Evolutionary conservation across 2,329 filamentous ascomycete species (phyloP), one percentile per base, ranked within the genome.

Genomic region (Fonsecaea monophora): DNA sequence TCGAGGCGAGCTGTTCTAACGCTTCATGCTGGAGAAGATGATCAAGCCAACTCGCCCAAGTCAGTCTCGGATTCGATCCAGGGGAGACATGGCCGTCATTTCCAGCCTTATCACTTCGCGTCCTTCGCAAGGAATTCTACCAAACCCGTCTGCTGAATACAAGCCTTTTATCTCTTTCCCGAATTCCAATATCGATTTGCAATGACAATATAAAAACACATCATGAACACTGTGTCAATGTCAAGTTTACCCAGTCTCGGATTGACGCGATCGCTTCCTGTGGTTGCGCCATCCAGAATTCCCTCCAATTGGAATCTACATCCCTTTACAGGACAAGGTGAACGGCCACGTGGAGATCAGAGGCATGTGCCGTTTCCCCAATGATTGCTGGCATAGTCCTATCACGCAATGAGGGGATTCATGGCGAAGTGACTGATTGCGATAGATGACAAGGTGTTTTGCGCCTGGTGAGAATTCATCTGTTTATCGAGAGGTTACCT

Each of bases 321-420:
- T 21, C 4, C 32, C 50, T 54, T 25, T 32, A 9, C 40, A 45
- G 32, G 25, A 54, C 8, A 34, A 58, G 21, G 55, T 30, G 21
- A 6, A 42, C 32, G 13, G 10, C 8, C 35, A 57, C 54, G 54
- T 57, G 54, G 54, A 57, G 15, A 18, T 45, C n/a, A 45, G 15
- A 18, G 40, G 15, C 40, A 45, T 45, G 18, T 15, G n/a, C 40
- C 5, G 15, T 7, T 15, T 7, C 40, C 40, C 40, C 40, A 18
- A 45, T 45, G 40, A 45, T 13, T 45, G 6, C 15, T n/a, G 40
- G n/a, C 40, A 42, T 9, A 38, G 32, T 58, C 55, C 4, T 30
- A 25, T 58, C 55, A 58, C 55, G 55, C 55, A 58, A 58, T 58
- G 55, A 42, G 55, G 55, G 35, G 55, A 32, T 45, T 18, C n/a